These are phyloP conservation scores for Penicillium silybi DNA, from an alignment of 495 filamentous ascomycete genomes.

Conservation along the genomic window DNA sequence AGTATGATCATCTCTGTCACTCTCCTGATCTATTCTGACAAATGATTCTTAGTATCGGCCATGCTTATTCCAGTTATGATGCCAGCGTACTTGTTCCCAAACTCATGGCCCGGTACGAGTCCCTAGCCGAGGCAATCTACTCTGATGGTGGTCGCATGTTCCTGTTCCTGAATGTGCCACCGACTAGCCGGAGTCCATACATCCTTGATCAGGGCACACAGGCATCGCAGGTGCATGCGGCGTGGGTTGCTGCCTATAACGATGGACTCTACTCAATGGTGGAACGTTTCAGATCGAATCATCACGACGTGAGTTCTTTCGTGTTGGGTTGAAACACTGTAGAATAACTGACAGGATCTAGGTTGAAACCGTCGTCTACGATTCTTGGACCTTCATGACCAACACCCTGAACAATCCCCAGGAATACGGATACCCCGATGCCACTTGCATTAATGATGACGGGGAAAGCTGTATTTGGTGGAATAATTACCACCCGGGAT, in stretches of 20 bases:
- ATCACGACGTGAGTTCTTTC: slow-evolving; percentile 22
- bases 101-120: slow-evolving; percentile 58
- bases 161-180: slow-evolving; percentile 70
- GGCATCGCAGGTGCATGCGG: slow-evolving; percentile 20
- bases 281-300: slow-evolving; percentile 15
- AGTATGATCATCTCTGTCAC: slow-evolving; percentile 30
- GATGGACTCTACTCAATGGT: slow-evolving; percentile 25
- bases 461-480: slow-evolving; percentile 37
- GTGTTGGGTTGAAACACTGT: not conserved
- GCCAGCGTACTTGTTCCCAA: slow-evolving; percentile 40
- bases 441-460: slow-evolving; percentile 31
- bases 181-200: slow-evolving; percentile 61
- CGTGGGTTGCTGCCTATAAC: slow-evolving; percentile 33
- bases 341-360: slow-evolving; percentile 5
- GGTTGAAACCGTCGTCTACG: slow-evolving; percentile 28
- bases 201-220: slow-evolving; percentile 31
- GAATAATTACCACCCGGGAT: slow-evolving; percentile 37
- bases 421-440: slow-evolving; percentile 33
- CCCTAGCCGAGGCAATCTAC: slow-evolving; percentile 55
- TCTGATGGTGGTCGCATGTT: slow-evolving; percentile 67
- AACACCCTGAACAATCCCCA: slow-evolving; percentile 51
- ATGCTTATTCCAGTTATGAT: slow-evolving; percentile 51
- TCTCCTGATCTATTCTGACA: too few species aligned
- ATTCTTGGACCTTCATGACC: slow-evolving; percentile 42
- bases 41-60: slow-evolving; percentile 46